A percentile compares a stretch with the other conserved stretches of the same genome.
Evolutionary conservation across 805 yeast species (phyloP).

Genomic region (Lipomyces sp.): DNA sequence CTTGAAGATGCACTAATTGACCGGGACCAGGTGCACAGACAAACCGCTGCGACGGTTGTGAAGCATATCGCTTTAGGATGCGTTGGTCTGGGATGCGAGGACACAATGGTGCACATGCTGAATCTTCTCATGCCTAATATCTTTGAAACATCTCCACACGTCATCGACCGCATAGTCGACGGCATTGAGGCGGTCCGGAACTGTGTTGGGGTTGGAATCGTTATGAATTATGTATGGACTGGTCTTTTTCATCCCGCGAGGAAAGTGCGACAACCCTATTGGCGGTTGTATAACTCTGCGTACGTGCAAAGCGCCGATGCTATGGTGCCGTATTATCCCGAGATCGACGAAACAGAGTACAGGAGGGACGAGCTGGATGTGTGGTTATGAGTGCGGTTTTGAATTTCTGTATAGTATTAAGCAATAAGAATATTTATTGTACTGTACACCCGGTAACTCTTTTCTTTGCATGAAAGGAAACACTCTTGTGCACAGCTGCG

Average conservation of each 20-base stretch:
- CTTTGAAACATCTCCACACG: constrained; percentile 94
- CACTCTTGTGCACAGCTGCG: too few relatives aligned
- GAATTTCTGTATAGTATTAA: too few relatives aligned
- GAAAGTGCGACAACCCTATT: constrained; percentile 77
- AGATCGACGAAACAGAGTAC: constrained; percentile 41
- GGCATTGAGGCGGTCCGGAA: constrained; percentile 69
- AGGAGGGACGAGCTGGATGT: constrained; percentile 53
- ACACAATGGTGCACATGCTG: constrained; percentile 76
- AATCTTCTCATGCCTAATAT: constrained; percentile 84
- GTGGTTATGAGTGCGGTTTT: constrained; percentile 38
- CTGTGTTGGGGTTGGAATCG: constrained; percentile 71
- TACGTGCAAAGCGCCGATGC: constrained; percentile 73
- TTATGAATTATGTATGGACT: constrained; percentile 73
- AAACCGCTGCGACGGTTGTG: constrained; percentile 87
- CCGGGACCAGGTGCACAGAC: constrained; percentile 88
- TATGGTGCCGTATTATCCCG: constrained; percentile 79
- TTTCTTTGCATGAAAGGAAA: too few relatives aligned
- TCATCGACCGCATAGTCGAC: constrained; percentile 74
- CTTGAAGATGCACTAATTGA: constrained; percentile 87
- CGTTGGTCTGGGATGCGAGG: constrained; percentile 71
- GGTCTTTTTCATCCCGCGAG: constrained; percentile 94
- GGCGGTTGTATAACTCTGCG: constrained; percentile 76
- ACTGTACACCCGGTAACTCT: too few relatives aligned
- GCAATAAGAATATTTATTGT: too few relatives aligned
- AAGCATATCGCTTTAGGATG: constrained; percentile 78